These are phyloP conservation scores for Prorocentrum cordatum DNA, from an alignment of 169 alveolate genomes.

Conservation along the genomic window DNA sequence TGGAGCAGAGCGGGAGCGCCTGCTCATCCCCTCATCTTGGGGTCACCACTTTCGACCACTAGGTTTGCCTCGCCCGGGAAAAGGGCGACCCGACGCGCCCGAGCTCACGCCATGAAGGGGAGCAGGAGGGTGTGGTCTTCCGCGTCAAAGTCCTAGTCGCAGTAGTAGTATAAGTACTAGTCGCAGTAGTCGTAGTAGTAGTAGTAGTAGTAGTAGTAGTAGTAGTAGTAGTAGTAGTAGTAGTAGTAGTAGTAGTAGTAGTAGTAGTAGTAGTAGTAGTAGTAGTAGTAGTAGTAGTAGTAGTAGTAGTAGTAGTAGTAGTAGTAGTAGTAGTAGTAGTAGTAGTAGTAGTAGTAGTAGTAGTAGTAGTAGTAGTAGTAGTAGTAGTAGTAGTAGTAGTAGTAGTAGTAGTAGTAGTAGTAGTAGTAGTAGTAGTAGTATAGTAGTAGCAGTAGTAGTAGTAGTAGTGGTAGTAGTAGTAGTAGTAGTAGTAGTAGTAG, in stretches of 20 bases:
- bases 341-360: neutral
- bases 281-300: neutral
- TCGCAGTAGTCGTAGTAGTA: neutral
- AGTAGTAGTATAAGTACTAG: neutral
- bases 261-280: neutral
- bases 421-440: neutral
- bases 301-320: neutral
- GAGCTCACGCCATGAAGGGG: neutral
- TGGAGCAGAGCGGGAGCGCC: neutral
- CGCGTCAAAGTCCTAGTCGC: neutral
- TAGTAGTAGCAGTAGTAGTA: neutral
- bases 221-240: neutral
- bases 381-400: neutral
- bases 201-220: conserved; percentile 3
- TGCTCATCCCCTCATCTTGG: neutral
- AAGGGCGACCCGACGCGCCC: neutral
- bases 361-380: neutral
- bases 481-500: neutral
- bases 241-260: neutral
- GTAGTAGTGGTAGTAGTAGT: neutral
- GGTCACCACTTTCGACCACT: neutral
- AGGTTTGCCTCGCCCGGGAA: neutral
- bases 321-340: neutral
- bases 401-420: conserved; percentile 3
- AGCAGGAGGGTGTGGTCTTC: neutral